phyloP scores from a whole-genome alignment of 2,329 filamentous ascomycete genomes.

The Sarocladium brachiariae region DNA sequence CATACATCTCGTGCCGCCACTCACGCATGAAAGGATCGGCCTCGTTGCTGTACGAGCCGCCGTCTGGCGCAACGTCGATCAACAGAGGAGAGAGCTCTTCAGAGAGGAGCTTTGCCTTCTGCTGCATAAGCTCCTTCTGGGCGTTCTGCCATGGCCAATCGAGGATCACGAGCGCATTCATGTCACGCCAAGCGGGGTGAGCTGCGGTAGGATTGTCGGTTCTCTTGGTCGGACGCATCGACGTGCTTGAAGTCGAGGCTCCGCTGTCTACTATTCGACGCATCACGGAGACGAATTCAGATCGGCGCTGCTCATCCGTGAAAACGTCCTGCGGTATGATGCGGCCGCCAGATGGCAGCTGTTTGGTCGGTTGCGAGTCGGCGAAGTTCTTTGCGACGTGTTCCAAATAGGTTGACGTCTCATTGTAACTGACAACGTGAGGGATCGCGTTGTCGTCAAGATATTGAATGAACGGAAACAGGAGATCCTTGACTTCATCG shows the following conservation, averaged over 20 bases:
- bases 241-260: background rate
- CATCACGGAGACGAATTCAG: background rate
- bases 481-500: constrained; percentile 28
- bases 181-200: background rate
- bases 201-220: background rate
- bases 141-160: constrained; percentile 4
- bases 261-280: background rate
- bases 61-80: background rate
- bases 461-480: constrained; percentile 33
- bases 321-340: constrained; percentile 17
- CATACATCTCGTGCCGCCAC: constrained; percentile 40
- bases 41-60: constrained; percentile 45
- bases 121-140: background rate
- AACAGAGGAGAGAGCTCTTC: background rate
- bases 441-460: constrained; percentile 14
- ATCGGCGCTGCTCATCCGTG: background rate
- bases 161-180: background rate
- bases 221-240: background rate
- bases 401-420: constrained; percentile 24
- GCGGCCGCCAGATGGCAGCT: constrained; percentile 19
- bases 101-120: background rate
- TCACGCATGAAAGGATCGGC: constrained; percentile 39
- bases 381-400: constrained; percentile 19
- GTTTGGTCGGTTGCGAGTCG: constrained; percentile 17
- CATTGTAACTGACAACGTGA: constrained; percentile 22